Evolutionary conservation across 805 yeast genomes (phyloP).

Genomic region (Metschnikowia sp.): DNA sequence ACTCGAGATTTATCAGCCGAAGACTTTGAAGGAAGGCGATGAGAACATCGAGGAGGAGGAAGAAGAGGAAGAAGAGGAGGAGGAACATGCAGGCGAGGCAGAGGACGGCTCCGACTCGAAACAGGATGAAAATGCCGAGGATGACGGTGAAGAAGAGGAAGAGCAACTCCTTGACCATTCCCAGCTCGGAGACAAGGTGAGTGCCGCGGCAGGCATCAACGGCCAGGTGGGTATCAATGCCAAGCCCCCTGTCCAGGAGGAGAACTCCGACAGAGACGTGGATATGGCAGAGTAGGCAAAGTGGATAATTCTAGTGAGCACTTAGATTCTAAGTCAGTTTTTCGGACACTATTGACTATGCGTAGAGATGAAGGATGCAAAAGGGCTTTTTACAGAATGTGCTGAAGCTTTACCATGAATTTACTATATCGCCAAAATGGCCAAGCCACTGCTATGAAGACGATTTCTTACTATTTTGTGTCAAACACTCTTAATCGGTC

Average conservation of each 20-base stretch:
- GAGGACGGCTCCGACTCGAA: background rate
- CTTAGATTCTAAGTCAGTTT: too few relatives aligned
- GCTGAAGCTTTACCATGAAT: too few relatives aligned
- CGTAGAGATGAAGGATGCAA: too few relatives aligned
- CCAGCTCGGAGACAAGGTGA: background rate
- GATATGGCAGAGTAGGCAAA: constrained; percentile 6
- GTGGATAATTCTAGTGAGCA: too few relatives aligned
- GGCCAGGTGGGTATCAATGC: constrained; percentile 3
- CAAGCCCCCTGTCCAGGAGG: constrained; percentile 2
- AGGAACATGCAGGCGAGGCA: constrained; percentile 1
- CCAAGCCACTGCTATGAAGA: too few relatives aligned
- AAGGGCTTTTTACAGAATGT: too few relatives aligned
- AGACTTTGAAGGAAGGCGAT: constrained; percentile 28
- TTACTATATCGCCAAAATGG: too few relatives aligned
- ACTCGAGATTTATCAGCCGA: constrained; percentile 74
- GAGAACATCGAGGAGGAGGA: constrained; percentile 26
- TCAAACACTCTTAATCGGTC: too few relatives aligned
- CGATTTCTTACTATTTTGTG: too few relatives aligned
- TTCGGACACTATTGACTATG: too few relatives aligned
- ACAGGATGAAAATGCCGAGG: background rate
- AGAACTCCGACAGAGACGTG: constrained; percentile 5
- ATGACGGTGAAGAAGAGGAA: constrained; percentile 6
- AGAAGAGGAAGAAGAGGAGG: constrained; percentile 10
- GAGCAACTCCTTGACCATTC: constrained; percentile 2
- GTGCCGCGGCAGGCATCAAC: background rate